Percentiles rank a stretch among this genome's conserved stretches.
phyloP scores from a whole-genome alignment of 2,329 filamentous ascomycete genomes.

The Tricladium varicosporioides region DNA sequence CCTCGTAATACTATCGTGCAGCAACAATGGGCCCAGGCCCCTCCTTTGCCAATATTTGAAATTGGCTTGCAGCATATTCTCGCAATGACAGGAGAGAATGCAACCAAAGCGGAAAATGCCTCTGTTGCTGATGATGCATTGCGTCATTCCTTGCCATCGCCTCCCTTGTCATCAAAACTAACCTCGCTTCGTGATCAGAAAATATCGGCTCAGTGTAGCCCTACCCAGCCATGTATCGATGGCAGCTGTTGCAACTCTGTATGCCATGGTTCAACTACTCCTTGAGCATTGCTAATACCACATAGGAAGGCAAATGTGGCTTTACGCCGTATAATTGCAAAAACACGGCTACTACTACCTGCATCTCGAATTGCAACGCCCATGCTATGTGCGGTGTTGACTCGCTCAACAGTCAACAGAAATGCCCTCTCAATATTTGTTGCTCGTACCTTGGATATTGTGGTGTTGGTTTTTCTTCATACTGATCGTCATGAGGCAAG shows the following conservation, averaged over 20 bases:
- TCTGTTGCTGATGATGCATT: constrained; percentile 4
- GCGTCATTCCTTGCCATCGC: constrained; percentile 2
- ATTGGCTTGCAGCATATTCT: constrained; percentile 22
- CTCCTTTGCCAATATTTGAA: constrained; percentile 18
- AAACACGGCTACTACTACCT: constrained; percentile 12
- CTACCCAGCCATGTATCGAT: constrained; percentile 17
- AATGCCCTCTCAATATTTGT: constrained; percentile 26
- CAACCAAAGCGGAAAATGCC: constrained; percentile 15
- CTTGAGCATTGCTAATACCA: not conserved
- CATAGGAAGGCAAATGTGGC: constrained; percentile 24
- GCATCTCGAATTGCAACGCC: constrained; percentile 29
- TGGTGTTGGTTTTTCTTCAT: constrained; percentile 10
- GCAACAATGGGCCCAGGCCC: constrained; percentile 11
- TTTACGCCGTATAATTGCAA: constrained; percentile 19
- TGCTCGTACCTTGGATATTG: constrained; percentile 23
- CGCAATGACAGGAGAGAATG: constrained; percentile 19
- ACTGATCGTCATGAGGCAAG: not conserved
- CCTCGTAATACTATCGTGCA: constrained; percentile 8
- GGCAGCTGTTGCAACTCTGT: constrained; percentile 27
- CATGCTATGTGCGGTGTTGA: constrained; percentile 35
- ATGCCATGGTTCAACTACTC: not conserved
- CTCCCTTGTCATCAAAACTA: not conserved
- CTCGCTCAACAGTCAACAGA: constrained; percentile 26
- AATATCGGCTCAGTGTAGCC: constrained; percentile 14
- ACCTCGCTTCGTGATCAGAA: not conserved